Conservation (phyloP, 2,329 filamentous ascomycete genomes). For the Sclerotinia sclerotiorum region DNA sequence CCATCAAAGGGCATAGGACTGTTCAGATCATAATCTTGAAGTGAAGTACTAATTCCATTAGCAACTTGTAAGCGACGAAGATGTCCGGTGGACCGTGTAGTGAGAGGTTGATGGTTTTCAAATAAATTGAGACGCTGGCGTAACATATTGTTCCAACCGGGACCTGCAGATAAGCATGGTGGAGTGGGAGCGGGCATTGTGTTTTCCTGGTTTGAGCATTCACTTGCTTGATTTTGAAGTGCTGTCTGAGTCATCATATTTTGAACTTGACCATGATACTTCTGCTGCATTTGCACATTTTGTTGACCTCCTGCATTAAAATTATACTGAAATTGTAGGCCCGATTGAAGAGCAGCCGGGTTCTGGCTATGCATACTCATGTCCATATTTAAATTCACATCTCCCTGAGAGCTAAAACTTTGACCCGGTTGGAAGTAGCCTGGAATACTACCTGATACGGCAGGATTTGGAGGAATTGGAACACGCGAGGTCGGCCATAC, state of each 20-base stretch:
- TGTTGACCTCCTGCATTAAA: not conserved
- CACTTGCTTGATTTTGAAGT: not conserved
- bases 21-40: not conserved
- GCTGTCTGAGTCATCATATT: not conserved
- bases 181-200: not conserved
- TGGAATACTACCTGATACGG: not conserved
- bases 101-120: not conserved
- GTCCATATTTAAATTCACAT: not conserved
- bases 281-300: not conserved
- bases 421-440: conserved; percentile 5
- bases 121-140: not conserved
- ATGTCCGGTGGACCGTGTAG: not conserved
- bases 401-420: not conserved
- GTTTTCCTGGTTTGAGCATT: not conserved
- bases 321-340: not conserved
- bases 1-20: conserved; percentile 3
- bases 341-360: not conserved
- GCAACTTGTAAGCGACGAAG: not conserved
- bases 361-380: not conserved
- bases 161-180: too few relatives aligned
- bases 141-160: not conserved
- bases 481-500: not conserved
- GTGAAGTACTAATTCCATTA: not conserved
- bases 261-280: not conserved
- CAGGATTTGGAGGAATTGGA: conserved; percentile 7